Evolutionary conservation across 116 monocot genomes (phyloP).

Genomic region (Cymodocea nodosa): DNA sequence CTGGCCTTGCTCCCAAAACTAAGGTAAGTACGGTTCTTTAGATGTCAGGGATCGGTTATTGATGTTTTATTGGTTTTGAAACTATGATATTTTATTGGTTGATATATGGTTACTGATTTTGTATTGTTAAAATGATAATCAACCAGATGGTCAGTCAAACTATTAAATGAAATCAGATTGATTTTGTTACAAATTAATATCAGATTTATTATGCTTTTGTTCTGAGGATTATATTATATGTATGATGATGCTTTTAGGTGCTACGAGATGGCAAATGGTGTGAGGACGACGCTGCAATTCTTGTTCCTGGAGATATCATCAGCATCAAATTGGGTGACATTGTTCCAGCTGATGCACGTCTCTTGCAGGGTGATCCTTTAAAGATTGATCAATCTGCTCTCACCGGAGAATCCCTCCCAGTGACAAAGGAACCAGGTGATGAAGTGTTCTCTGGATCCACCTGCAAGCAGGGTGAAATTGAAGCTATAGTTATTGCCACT

Average conservation of each 20-base stretch:
- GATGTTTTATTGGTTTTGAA: neutral
- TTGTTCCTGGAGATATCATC: slow-evolving; percentile 38
- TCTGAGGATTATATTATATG: neutral
- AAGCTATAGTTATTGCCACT: slow-evolving; percentile 53
- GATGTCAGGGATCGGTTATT: neutral
- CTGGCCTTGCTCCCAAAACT: slow-evolving; percentile 71
- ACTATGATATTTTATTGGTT: too few species aligned
- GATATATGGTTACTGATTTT: too few species aligned
- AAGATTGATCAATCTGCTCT: slow-evolving; percentile 54
- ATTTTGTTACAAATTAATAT: too few species aligned
- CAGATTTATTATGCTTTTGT: neutral
- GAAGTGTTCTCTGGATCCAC: slow-evolving; percentile 54
- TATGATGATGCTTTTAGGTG: neutral
- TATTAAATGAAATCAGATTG: too few species aligned
- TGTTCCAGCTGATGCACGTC: slow-evolving; percentile 38
- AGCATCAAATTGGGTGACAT: slow-evolving; percentile 47
- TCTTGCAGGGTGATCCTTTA: slow-evolving; percentile 44
- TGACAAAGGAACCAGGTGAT: slow-evolving; percentile 39
- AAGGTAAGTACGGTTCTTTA: slow-evolving; percentile 26
- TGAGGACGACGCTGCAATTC: slow-evolving; percentile 32
- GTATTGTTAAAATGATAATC: too few species aligned
- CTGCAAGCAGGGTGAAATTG: slow-evolving; percentile 58
- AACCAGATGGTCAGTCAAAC: too few species aligned
- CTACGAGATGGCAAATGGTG: slow-evolving; percentile 18
- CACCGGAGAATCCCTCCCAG: slow-evolving; percentile 53